A percentile compares a stretch with the other conserved stretches of the same genome.
These are phyloP conservation scores for Laguncularia racemosa DNA, from an alignment of 345 rosid genomes.

Conservation along the genomic window DNA sequence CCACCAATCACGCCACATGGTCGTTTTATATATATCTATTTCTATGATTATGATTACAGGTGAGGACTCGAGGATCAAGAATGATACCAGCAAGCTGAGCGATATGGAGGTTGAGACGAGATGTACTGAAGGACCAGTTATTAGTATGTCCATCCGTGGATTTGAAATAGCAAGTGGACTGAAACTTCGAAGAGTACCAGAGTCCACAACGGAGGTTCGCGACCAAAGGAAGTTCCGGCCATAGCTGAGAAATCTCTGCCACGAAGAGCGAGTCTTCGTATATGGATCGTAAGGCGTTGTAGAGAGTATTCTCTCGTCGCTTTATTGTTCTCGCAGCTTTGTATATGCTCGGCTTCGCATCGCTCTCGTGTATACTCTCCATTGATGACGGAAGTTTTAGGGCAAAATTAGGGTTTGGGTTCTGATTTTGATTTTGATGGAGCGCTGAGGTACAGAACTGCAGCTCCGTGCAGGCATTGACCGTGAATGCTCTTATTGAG, in stretches of 20 bases:
- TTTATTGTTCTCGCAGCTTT: constrained; percentile 73
- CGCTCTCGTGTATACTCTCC: constrained; percentile 6
- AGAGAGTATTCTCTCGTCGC: constrained; percentile 58
- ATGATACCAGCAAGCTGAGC: constrained; percentile 63
- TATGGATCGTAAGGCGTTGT: constrained; percentile 73
- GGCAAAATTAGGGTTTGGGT: too few species aligned
- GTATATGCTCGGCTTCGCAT: constrained; percentile 63
- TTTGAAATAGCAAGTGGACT: constrained; percentile 83
- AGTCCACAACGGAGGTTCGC: constrained; percentile 96
- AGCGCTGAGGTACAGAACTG: too few species aligned
- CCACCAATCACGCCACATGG: too few species aligned
- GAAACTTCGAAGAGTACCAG: constrained; percentile 70
- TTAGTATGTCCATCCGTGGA: constrained; percentile 95
- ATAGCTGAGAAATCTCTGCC: constrained; percentile 70
- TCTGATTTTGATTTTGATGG: too few species aligned
- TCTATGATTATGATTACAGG: too few species aligned
- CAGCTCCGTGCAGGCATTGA: too few species aligned
- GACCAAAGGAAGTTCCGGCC: constrained; percentile 78
- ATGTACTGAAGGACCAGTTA: constrained; percentile 76
- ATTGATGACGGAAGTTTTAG: background rate
- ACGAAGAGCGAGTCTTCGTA: constrained; percentile 82
- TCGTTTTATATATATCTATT: too few species aligned
- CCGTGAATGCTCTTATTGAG: too few species aligned
- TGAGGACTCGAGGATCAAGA: background rate
- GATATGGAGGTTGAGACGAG: constrained; percentile 85